Percentiles rank a stretch among this genome's conserved stretches.
phyloP scores from a whole-genome alignment of 164 flowering plant genomes.

The Protea cynaroides region DNA sequence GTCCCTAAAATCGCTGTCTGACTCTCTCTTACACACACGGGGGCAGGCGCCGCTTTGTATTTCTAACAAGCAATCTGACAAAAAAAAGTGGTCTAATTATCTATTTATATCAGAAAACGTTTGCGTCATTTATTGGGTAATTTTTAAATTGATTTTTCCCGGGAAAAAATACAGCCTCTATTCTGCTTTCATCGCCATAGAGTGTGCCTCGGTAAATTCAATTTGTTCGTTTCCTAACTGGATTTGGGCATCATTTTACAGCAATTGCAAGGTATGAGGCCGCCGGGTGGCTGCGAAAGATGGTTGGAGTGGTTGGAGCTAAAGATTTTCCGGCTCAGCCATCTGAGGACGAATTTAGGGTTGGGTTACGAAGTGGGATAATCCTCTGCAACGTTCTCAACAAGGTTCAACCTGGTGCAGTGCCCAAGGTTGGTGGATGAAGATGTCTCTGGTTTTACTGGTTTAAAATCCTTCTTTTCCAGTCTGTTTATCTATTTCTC shows the following conservation, averaged over 20 bases:
- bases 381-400: constrained; percentile 81
- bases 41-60: too few species aligned
- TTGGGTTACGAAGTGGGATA: constrained; percentile 76
- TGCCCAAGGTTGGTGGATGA: constrained; percentile 56
- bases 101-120: too few species aligned
- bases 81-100: too few species aligned
- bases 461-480: neutral
- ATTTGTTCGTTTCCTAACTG: too few species aligned
- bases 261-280: constrained; percentile 78
- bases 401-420: constrained; percentile 79
- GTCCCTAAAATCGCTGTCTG: too few species aligned
- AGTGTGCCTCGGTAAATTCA: neutral
- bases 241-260: constrained; percentile 18
- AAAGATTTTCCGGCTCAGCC: constrained; percentile 90
- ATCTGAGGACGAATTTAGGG: constrained; percentile 81
- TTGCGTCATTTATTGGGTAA: too few species aligned
- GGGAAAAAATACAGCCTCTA: too few species aligned
- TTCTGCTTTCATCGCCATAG: neutral
- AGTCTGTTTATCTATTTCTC: neutral
- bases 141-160: too few species aligned
- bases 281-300: constrained; percentile 75
- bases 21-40: too few species aligned
- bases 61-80: too few species aligned
- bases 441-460: neutral
- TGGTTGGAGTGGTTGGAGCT: constrained; percentile 69